Conservation (phyloP, 345 rosid genomes). For the Sisymbrium irio region DNA sequence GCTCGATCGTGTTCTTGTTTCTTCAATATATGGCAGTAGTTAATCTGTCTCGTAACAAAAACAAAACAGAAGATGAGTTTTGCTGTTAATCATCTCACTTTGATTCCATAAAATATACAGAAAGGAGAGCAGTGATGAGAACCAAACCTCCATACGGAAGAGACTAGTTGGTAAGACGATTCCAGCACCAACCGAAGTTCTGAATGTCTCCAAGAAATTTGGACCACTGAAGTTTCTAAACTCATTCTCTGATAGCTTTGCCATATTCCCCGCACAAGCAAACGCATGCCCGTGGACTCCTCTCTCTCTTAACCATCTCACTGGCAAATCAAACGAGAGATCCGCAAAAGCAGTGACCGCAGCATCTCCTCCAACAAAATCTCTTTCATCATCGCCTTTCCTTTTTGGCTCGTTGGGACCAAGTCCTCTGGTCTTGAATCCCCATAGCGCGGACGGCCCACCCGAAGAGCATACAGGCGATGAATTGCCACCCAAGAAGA, state of each 20-base stretch:
- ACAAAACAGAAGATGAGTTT: conserved; percentile 9
- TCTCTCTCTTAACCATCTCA: conserved; percentile 75
- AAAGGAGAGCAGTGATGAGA: background rate
- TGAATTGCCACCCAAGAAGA: conserved; percentile 86
- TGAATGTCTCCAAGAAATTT: conserved; percentile 56
- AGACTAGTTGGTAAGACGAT: conserved; percentile 72
- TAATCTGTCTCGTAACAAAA: conserved; percentile 44
- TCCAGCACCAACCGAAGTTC: conserved; percentile 86
- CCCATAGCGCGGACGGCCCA: conserved; percentile 84
- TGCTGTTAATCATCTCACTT: background rate
- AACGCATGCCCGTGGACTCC: conserved; percentile 89
- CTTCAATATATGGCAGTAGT: conserved; percentile 67
- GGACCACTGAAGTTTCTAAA: conserved; percentile 50
- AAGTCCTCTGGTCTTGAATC: conserved; percentile 74
- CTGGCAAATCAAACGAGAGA: conserved; percentile 86
- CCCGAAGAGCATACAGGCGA: conserved; percentile 79
- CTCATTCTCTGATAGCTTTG: conserved; percentile 70
- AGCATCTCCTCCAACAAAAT: conserved; percentile 89
- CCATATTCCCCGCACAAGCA: conserved; percentile 82
- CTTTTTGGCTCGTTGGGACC: conserved; percentile 83
- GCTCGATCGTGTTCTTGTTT: conserved; percentile 55
- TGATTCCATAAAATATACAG: background rate
- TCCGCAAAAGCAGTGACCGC: conserved; percentile 87
- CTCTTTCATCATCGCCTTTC: conserved; percentile 49
- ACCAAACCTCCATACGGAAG: conserved; percentile 88